Evolutionary conservation across 768 basidiomycete genomes (phyloP).

Genomic region (Mycena vitilis): DNA sequence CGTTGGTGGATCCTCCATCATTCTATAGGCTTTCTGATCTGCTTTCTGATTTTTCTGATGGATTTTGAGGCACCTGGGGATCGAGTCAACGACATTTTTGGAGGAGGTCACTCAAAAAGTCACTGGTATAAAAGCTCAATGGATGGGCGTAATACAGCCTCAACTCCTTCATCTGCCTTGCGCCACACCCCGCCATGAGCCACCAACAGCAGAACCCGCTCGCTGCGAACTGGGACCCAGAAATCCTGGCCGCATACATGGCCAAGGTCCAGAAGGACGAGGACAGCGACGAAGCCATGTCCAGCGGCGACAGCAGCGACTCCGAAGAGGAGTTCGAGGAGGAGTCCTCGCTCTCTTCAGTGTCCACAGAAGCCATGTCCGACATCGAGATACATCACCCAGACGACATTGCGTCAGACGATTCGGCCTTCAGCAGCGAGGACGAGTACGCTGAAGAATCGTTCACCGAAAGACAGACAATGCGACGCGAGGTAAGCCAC

Average conservation of each 20-base stretch:
- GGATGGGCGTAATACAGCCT: too few relatives aligned
- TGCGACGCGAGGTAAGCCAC: conserved; percentile 32
- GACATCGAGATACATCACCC: conserved; percentile 30
- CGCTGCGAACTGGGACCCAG: conserved; percentile 37
- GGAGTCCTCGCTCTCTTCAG: conserved; percentile 22
- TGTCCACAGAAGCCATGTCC: conserved; percentile 17
- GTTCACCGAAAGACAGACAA: conserved; percentile 24
- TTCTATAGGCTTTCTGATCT: conserved; percentile 30
- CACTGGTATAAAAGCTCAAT: conserved; percentile 29
- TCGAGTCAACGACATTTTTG: neutral
- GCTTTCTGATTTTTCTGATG: conserved; percentile 36
- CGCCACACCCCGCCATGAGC: conserved; percentile 7
- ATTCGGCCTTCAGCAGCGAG: conserved; percentile 38
- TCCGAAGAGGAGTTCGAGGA: conserved; percentile 33
- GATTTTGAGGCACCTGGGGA: neutral
- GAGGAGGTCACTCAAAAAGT: too few relatives aligned
- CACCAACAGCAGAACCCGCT: conserved; percentile 24
- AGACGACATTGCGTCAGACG: conserved; percentile 29
- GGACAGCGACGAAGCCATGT: conserved; percentile 36
- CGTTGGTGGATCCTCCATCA: conserved; percentile 29
- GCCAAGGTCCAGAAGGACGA: conserved; percentile 22
- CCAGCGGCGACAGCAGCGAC: conserved; percentile 34
- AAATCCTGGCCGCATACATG: conserved; percentile 33
- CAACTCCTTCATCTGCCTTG: conserved; percentile 7
- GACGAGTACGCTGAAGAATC: conserved; percentile 34